Evolutionary conservation across 148 eudicot genomes (phyloP).

Genomic region (Oxyria digyna): DNA sequence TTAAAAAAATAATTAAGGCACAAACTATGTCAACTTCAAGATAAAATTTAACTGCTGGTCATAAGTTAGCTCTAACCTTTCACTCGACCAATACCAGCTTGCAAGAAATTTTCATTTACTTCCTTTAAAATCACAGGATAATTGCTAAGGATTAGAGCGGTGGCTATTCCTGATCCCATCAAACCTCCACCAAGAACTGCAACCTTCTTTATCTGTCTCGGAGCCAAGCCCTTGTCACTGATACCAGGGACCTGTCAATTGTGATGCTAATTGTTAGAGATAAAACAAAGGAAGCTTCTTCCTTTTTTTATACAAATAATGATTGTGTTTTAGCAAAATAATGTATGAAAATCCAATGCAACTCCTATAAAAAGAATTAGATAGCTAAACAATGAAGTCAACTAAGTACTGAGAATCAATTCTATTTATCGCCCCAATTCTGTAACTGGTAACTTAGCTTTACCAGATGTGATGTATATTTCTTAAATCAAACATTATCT

Average conservation of each 20-base stretch:
- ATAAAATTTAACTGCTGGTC: background rate
- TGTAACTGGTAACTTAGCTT: background rate
- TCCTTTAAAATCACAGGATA: slow-evolving; percentile 78
- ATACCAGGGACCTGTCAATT: slow-evolving; percentile 71
- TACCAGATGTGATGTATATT: background rate
- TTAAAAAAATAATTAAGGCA: slow-evolving; percentile 5
- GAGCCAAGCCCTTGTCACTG: slow-evolving; percentile 62
- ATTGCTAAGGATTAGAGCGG: slow-evolving; percentile 69
- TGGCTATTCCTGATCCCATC: slow-evolving; percentile 97
- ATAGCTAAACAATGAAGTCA: background rate
- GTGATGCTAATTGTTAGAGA: background rate
- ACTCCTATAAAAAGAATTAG: background rate
- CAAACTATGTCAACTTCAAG: background rate
- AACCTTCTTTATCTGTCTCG: slow-evolving; percentile 70
- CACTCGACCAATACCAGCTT: slow-evolving; percentile 69
- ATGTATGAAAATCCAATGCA: background rate
- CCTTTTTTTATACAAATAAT: background rate
- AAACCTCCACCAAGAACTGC: slow-evolving; percentile 92
- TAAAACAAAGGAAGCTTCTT: background rate
- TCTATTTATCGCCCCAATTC: background rate
- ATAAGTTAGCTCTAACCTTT: slow-evolving; percentile 36
- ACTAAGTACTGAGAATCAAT: background rate
- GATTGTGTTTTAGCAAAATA: background rate
- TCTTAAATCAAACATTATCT: background rate
- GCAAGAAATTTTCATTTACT: slow-evolving; percentile 70